Evolutionary conservation across 176 grass and related monocot genomes (phyloP), one percentile per base, ranked within the genome.

Genomic region (Bothriochloa decipiens): DNA sequence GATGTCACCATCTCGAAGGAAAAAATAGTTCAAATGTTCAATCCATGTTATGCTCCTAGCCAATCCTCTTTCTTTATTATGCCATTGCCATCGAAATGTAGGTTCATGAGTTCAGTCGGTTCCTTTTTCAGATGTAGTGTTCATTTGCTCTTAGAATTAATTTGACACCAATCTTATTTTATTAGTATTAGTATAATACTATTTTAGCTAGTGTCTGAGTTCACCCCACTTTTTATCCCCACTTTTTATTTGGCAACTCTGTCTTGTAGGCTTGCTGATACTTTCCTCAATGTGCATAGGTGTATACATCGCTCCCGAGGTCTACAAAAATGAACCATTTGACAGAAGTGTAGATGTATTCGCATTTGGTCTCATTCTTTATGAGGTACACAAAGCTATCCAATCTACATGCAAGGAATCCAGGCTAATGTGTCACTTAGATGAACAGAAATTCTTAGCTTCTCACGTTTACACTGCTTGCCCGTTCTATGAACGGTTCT

Each of bases 351-450:
- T 79, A 60, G 96, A 99, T 92, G 79, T 64, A 72, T 99, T 96
- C 87, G 91, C 93, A 76, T 99, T 96, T 23, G 86, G 96, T 91
- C 81, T 99, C 32, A 92, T 99, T 90, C 89, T 99, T 78, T 99
- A 96, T 25, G 91, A 96, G 96, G 96, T 99, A 83, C 28, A 70
- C 69, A 27, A 71, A 58, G 70, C 26, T 65, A 57, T 63, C 37
- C 13, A 85, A 49, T 70, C 49, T 77, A 37, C 64, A 75, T 45
- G 53, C 46, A 67, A 52, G 17, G 7, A 82, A 55, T 82, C 18
- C 41, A 27, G 50, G 20, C 5, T 75, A 32, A 57, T 39, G 14
- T 17, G 11, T 62, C 46, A 18, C 68, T 76, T 20, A 66, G 71
- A 47, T 74, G 18, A 47, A 84, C 35, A n/a, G 7, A 63, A 20